Percentiles rank a stretch among this genome's conserved stretches.
Evolutionary conservation across 176 grass and related monocot species (phyloP).

Genomic region (Triticum turgidum): DNA sequence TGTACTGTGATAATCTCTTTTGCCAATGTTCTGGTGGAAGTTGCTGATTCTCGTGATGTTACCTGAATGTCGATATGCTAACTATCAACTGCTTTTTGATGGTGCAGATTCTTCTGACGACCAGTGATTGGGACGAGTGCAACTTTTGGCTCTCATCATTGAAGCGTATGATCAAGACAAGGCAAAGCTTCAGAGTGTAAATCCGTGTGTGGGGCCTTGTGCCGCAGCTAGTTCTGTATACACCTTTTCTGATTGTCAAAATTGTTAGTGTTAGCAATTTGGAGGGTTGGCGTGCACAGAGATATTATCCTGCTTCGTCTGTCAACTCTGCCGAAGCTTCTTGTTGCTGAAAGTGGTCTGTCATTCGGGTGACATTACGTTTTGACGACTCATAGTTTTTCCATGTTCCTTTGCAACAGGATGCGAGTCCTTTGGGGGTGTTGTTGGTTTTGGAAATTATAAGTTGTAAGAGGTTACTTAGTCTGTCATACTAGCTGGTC

Average conservation of each 20-base stretch:
- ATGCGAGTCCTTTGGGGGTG: conserved; percentile 14
- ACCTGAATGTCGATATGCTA: neutral
- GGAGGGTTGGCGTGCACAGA: conserved; percentile 30
- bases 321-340: conserved; percentile 28
- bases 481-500: conserved; percentile 30
- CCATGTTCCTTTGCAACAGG: conserved; percentile 21
- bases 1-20: neutral
- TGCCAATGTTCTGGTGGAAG: neutral
- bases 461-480: conserved; percentile 37
- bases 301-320: conserved; percentile 7
- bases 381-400: conserved; percentile 30
- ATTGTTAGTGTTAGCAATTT: conserved; percentile 34
- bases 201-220: conserved; percentile 23
- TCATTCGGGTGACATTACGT: conserved; percentile 23
- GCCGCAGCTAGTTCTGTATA: conserved; percentile 49
- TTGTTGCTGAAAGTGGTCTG: conserved; percentile 37
- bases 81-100: conserved; percentile 11
- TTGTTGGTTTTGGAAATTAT: conserved; percentile 30
- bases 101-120: conserved; percentile 72
- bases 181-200: conserved; percentile 73
- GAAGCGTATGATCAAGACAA: conserved; percentile 93
- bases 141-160: conserved; percentile 92
- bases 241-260: conserved; percentile 39
- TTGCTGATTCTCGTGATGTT: neutral
- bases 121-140: conserved; percentile 98